Evolutionary conservation across 495 filamentous ascomycete species (phyloP).

Genomic region (Aspergillus nidulans): DNA sequence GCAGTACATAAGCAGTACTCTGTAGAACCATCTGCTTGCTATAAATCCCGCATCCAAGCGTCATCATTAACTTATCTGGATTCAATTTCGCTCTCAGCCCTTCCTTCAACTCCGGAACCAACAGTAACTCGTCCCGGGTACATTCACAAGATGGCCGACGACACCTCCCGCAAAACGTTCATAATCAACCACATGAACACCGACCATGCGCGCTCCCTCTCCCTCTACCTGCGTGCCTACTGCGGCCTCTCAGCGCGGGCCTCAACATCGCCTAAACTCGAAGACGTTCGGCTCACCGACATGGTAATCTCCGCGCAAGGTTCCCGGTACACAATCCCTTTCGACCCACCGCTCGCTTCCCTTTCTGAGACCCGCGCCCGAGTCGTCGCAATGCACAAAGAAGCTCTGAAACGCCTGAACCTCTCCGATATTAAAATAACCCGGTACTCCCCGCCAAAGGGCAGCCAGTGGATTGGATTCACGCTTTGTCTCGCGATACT

Average conservation of each 20-base stretch:
- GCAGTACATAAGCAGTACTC: too few species aligned
- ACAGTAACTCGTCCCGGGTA: too few species aligned
- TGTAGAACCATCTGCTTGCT: too few species aligned
- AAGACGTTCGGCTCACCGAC: constrained; percentile 53
- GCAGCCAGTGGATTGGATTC: constrained; percentile 38
- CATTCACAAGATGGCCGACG: constrained; percentile 9
- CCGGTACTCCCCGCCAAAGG: constrained; percentile 47
- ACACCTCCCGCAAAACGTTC: constrained; percentile 48
- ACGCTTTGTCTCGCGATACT: constrained; percentile 40
- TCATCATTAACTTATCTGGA: too few species aligned
- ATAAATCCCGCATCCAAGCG: too few species aligned
- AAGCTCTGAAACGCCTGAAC: constrained; percentile 49
- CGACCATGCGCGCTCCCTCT: constrained; percentile 64
- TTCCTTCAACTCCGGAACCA: too few species aligned
- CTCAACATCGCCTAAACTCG: constrained; percentile 49
- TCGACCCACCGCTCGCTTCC: constrained; percentile 58
- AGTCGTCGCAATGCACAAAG: constrained; percentile 64
- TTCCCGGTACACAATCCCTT: constrained; percentile 51
- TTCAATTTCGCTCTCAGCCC: too few species aligned
- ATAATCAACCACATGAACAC: constrained; percentile 78
- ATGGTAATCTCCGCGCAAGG: constrained; percentile 50
- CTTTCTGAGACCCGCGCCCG: constrained; percentile 58
- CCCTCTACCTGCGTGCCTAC: constrained; percentile 63
- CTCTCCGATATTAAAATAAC: constrained; percentile 53
- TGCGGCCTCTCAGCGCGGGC: constrained; percentile 41